Conservation (phyloP, 345 rosid species). For the Eucalyptus regnans region DNA sequence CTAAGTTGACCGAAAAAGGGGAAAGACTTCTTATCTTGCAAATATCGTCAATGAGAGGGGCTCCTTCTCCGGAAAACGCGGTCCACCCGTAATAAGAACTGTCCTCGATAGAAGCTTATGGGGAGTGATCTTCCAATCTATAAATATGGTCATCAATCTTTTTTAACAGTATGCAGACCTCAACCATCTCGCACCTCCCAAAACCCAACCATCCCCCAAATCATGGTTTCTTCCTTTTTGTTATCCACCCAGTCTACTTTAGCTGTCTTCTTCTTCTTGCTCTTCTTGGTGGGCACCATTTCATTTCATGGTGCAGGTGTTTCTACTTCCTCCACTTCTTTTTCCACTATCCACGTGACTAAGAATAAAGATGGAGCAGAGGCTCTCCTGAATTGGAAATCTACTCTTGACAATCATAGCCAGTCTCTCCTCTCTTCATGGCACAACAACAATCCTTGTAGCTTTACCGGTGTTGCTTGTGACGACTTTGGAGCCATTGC, state of each 20-base stretch:
- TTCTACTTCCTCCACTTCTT: not conserved
- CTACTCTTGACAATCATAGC: not conserved
- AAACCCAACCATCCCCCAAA: not conserved
- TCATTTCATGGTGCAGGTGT: accelerated
- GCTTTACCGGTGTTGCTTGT: not conserved
- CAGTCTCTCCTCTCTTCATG: not conserved
- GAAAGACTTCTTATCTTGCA: too few species aligned
- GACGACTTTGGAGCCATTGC: not conserved
- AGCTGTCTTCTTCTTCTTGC: not conserved
- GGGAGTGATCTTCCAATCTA: not conserved
- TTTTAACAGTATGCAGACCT: accelerated
- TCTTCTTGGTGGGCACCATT: not conserved
- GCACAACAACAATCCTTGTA: not conserved
- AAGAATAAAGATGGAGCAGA: not conserved
- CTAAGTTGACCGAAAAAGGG: too few species aligned
- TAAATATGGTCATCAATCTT: not conserved
- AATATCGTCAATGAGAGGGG: too few species aligned
- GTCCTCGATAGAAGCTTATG: not conserved
- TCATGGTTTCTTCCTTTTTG: not conserved
- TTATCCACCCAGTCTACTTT: not conserved
- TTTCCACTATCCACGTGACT: not conserved
- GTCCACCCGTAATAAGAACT: not conserved
- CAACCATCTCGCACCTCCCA: not conserved
- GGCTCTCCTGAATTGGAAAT: not conserved
- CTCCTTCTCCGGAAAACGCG: not conserved